A percentile compares a stretch with the other conserved stretches of the same genome.
These are phyloP conservation scores for Diplodia scrobiculata DNA, from an alignment of 2,329 filamentous ascomycete species.

Conservation along the genomic window DNA sequence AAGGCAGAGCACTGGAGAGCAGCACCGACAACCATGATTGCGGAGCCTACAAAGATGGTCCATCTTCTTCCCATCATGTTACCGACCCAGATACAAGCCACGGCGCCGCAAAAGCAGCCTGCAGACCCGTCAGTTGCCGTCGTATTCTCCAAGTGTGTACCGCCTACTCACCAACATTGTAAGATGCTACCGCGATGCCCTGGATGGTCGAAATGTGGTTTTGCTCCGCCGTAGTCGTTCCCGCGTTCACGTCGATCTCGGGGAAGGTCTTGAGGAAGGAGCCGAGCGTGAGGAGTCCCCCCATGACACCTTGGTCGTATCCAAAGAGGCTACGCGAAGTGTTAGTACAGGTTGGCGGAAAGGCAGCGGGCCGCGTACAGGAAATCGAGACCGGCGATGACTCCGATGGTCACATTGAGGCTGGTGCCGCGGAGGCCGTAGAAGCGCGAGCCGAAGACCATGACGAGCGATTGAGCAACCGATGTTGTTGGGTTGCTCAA, in stretches of 20 bases:
- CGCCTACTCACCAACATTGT: constrained; percentile 30
- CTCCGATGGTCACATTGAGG: constrained; percentile 68
- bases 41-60: constrained; percentile 61
- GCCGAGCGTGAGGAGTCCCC: constrained; percentile 65
- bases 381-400: constrained; percentile 74
- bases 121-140: constrained; percentile 37
- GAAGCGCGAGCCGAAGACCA: constrained; percentile 47
- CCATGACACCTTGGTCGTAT: constrained; percentile 72
- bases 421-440: constrained; percentile 66
- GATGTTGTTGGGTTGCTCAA: not conserved
- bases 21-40: constrained; percentile 62
- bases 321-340: constrained; percentile 50
- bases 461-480: not conserved
- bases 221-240: constrained; percentile 38
- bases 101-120: constrained; percentile 50
- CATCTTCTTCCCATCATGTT: constrained; percentile 61
- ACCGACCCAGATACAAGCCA: constrained; percentile 53
- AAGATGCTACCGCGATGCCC: constrained; percentile 37
- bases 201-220: constrained; percentile 48
- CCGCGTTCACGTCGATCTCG: constrained; percentile 45
- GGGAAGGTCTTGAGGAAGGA: constrained; percentile 57
- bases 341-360: constrained; percentile 14
- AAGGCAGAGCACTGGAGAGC: constrained; percentile 59
- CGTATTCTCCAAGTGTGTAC: constrained; percentile 31
- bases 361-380: constrained; percentile 47